phyloP scores from a whole-genome alignment of 2,329 filamentous ascomycete species.

The Pezicula carpinea region DNA sequence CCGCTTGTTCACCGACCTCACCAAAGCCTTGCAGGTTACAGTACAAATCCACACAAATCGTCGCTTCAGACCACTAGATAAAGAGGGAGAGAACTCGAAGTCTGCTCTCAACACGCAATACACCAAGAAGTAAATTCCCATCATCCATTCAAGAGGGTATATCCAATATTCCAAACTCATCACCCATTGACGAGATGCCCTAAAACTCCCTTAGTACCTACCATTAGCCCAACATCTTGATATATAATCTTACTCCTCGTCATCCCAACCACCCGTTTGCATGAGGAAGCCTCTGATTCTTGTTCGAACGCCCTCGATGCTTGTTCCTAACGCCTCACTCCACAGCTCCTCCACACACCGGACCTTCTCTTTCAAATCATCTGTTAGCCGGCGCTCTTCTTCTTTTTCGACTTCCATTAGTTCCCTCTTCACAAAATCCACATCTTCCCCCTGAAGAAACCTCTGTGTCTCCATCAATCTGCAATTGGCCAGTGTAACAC shows the following conservation, averaged over 20 bases:
- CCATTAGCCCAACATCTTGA: not conserved
- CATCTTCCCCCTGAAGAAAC: conserved; percentile 30
- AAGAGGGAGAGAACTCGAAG: too few species aligned
- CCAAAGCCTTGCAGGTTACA: too few species aligned
- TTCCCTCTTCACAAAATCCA: conserved; percentile 33
- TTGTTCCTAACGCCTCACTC: conserved; percentile 77
- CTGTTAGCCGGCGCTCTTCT: conserved; percentile 69
- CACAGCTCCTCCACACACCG: conserved; percentile 87
- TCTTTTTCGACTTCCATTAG: conserved; percentile 54
- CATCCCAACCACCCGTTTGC: conserved; percentile 79
- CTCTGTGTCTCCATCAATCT: conserved; percentile 64
- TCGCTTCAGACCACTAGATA: too few species aligned
- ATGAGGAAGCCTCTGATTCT: conserved; percentile 70
- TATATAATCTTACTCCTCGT: conserved; percentile 15
- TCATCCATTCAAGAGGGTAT: not conserved
- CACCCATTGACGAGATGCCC: not conserved
- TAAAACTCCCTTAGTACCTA: conserved; percentile 1
- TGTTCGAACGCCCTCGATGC: conserved; percentile 68
- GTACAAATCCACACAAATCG: too few species aligned
- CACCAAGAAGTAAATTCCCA: not conserved
- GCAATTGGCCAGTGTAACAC: conserved; percentile 65
- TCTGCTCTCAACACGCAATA: too few species aligned
- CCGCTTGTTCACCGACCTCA: not conserved
- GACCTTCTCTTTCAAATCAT: conserved; percentile 91
- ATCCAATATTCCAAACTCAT: not conserved